These are phyloP conservation scores for Croton setiger DNA, from an alignment of 441 rosid species.

Conservation along the genomic window DNA sequence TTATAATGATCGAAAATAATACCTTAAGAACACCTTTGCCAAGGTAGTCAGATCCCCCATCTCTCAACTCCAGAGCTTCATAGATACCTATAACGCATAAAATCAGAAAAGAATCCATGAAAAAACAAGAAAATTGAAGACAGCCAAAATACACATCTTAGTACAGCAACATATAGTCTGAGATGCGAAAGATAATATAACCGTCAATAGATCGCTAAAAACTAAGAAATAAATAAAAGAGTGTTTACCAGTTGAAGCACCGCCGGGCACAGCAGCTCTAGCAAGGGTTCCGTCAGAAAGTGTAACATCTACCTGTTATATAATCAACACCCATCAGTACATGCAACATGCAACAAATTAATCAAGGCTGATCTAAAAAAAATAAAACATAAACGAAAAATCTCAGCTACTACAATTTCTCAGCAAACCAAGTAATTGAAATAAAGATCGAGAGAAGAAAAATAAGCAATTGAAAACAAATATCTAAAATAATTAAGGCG, in stretches of 20 bases:
- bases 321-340: not conserved
- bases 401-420: too few species aligned
- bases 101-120: too few species aligned
- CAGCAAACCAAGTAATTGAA: too few species aligned
- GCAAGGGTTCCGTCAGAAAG: slow-evolving; percentile 45
- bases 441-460: not conserved
- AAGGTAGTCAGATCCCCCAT: slow-evolving; percentile 93
- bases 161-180: too few species aligned
- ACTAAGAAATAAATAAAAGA: not conserved
- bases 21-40: slow-evolving; percentile 95
- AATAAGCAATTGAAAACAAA: not conserved
- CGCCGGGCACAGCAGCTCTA: slow-evolving; percentile 88
- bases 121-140: too few species aligned
- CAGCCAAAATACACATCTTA: too few species aligned
- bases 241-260: slow-evolving; percentile 85
- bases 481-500: slow-evolving; percentile 14
- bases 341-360: not conserved
- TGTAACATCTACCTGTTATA: slow-evolving; percentile 54
- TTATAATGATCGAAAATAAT: not conserved
- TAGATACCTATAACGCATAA: slow-evolving; percentile 49
- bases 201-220: not conserved
- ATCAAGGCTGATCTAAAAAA: not conserved
- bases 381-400: too few species aligned
- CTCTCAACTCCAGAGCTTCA: slow-evolving; percentile 95
- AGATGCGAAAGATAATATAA: not conserved